Percentiles rank a stretch among this genome's conserved stretches.
These are phyloP conservation scores for Metschnikowia baotianmanensis DNA, from an alignment of 805 yeast species.

Conservation along the genomic window DNA sequence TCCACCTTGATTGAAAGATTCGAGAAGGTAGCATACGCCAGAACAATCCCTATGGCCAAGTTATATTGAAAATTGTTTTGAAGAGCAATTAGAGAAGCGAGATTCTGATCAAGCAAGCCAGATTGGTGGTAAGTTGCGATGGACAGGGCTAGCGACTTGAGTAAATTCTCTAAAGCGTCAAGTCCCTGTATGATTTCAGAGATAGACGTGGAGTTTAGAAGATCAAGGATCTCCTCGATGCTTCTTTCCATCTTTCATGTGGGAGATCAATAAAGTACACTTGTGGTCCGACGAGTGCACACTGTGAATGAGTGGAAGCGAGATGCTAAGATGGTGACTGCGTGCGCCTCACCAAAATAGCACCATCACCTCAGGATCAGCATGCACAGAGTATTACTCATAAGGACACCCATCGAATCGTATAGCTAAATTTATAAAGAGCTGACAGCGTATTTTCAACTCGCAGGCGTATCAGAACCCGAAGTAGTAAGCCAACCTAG, in stretches of 20 bases:
- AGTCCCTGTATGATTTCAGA: slow-evolving; percentile 10
- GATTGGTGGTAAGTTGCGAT: slow-evolving; percentile 10
- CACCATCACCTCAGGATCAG: too few species aligned
- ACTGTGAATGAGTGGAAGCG: neutral
- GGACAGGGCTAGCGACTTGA: slow-evolving; percentile 13
- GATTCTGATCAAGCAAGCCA: slow-evolving; percentile 9
- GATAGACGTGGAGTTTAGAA: slow-evolving; percentile 7
- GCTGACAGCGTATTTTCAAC: too few species aligned
- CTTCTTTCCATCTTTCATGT: slow-evolving; percentile 10
- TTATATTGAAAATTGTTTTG: slow-evolving; percentile 58
- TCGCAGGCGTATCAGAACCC: too few species aligned
- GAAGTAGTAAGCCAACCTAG: too few species aligned
- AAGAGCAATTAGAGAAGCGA: slow-evolving; percentile 34
- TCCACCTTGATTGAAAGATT: slow-evolving; percentile 3
- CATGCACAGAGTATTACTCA: too few species aligned
- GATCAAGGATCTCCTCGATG: slow-evolving; percentile 5
- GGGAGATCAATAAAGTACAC: too few species aligned
- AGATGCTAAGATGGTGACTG: too few species aligned
- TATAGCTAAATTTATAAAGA: too few species aligned
- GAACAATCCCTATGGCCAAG: slow-evolving; percentile 36
- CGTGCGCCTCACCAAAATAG: too few species aligned
- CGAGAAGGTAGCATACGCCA: slow-evolving; percentile 17
- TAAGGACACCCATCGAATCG: too few species aligned
- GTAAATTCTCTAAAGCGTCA: slow-evolving; percentile 9
- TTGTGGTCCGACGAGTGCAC: neutral